Base-by-base conservation (phyloP, 495 filamentous ascomycete genomes). In the Xylaria castorea region DNA sequence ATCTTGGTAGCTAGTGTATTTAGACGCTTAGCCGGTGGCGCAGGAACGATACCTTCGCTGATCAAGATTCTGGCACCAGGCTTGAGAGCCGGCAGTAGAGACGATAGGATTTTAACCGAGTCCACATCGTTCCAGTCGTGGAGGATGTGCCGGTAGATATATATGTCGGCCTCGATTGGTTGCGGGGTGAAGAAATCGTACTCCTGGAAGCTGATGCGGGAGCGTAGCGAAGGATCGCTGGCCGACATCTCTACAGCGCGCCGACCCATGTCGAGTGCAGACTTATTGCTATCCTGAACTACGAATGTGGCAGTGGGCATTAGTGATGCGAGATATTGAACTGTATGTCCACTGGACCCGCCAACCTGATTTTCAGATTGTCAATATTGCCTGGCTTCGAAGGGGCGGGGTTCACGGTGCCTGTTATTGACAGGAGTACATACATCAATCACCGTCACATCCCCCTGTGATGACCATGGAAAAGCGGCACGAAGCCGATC, bases 61-160 rank as follows among this genome's bases (percentile, higher is more conserved):
- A 83, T 73, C 30, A 83, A 53, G 57, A 81, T 70, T n/a, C 75
- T 79, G 5, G 81, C 79, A 0, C 78, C 75, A 4, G 70, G 69
- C 18, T 74, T 80, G 71, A 87, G 68, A 50, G 76, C 76, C 30
- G 83, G 80, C 1, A 81, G 74, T 2, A 84, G 62, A 3, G 72
- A 73, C 38, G 77, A 73, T 3, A 86, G 61, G 20, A 86, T 83
- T 40, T 73, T 73, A 6, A 74, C 63, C 18, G 76, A 76, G 51
- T 83, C 71, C 3, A 70, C 62, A 71, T 87, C 85, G 6, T 69
- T 74, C 83, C 84, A 87, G 67, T 87, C 78, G 62, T 86, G 85
- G 36, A 85, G 73, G 38, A 84, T 82, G 55, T 80, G 71, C 3
- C 80, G 76, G 44, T 82, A 75, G 34, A 85, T 81, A 62, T 82